Conservation (phyloP, 495 filamentous ascomycete species). For the Tetracladium setigerum region DNA sequence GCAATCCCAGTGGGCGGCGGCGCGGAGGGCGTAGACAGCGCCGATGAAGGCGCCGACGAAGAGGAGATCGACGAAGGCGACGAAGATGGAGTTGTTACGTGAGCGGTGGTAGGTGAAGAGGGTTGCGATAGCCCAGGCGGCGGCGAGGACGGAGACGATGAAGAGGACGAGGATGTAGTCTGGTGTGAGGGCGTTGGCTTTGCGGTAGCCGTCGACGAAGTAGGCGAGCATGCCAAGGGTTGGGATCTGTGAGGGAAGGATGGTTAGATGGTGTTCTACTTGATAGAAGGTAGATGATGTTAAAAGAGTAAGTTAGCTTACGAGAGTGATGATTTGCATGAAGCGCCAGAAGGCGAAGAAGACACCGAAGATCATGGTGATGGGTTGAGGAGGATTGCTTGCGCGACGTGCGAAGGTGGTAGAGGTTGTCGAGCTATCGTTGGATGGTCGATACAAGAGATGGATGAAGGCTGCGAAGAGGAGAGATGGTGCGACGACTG, state of each 20-base stretch:
- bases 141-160: conserved; percentile 75
- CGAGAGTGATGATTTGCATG: conserved; percentile 70
- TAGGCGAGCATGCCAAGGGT: conserved; percentile 83
- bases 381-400: background rate
- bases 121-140: conserved; percentile 74
- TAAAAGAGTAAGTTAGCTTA: conserved; percentile 22
- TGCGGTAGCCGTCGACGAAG: conserved; percentile 70
- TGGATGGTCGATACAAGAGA: background rate
- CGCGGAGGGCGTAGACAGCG: conserved; percentile 65
- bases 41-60: conserved; percentile 83
- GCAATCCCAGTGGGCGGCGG: conserved; percentile 62
- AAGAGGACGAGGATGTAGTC: conserved; percentile 80
- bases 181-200: conserved; percentile 66
- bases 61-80: conserved; percentile 66
- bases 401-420: background rate
- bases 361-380: conserved; percentile 66
- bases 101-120: conserved; percentile 73
- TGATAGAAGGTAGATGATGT: background rate
- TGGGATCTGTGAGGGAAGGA: conserved; percentile 50
- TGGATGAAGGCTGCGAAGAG: background rate
- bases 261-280: conserved; percentile 8
- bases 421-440: background rate
- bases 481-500: background rate
- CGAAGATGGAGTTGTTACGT: conserved; percentile 63
- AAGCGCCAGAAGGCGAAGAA: conserved; percentile 82